Evolutionary conservation across 495 filamentous ascomycete genomes (phyloP), one percentile per base, ranked within the genome.

Genomic region (Geoglossum glabrum): DNA sequence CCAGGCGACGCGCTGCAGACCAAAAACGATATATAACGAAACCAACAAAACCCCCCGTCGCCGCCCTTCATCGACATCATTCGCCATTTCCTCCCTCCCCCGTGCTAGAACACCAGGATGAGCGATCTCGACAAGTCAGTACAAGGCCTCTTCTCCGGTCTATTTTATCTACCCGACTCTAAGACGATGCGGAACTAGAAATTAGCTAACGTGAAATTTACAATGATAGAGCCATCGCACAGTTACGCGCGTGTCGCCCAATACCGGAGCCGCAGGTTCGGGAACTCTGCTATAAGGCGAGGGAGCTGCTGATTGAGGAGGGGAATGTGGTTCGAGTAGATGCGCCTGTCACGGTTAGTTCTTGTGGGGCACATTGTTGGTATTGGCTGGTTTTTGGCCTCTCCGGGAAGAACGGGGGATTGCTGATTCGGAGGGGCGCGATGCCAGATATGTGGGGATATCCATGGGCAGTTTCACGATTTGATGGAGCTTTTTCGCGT

Each of bases 381-480:
- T 6, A 21, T 28, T 55, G 15, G 26, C 13, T 5, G 6, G 6
- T 31, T 17, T 17, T 36, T 36, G 6, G 26, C 36, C 36, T 40
- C 11, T 40, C 2, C 36, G 4, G 3, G 3, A 15, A 40, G 36
- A 15, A 7, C 11, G 36, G n/a, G n/a, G n/a, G 19, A 27, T 15
- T 45, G 15, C 34, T 56, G 40, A 58, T 27, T 38, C 65, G 23
- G 63, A 54, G 54, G 5, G 28, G 28, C 7, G 50, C 55, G 40
- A 50, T 19, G 11, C 19, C 49, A 82, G 81, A 96, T 98, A 79
- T 98, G 92, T 67, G 92, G 92, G 55, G 92, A 98, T 66, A 98
- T 98, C 61, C 90, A 98, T 64, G 92, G 92, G 60, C 92, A 98
- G 67, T 98, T 98, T 65, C 92, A 98, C 68, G 92, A 98, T 65